A percentile compares a stretch with the other conserved stretches of the same genome.
phyloP scores from a whole-genome alignment of 2,329 filamentous ascomycete genomes.

The Tothia fuscella region DNA sequence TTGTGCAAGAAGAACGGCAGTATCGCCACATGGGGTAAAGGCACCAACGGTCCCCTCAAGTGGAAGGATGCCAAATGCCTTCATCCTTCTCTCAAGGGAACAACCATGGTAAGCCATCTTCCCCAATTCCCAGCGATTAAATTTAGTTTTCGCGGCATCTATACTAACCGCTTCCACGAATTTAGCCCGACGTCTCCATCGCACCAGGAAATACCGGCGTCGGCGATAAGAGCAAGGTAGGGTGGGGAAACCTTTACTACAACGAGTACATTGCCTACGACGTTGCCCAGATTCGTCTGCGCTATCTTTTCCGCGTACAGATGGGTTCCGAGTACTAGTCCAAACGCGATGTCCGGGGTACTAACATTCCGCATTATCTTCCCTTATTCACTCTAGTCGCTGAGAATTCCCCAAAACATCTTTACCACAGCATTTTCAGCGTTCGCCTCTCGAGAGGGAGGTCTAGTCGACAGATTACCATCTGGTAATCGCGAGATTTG shows the following conservation, averaged over 20 bases:
- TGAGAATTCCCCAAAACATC: too few relatives aligned
- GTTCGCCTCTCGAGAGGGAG: too few relatives aligned
- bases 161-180: too few relatives aligned
- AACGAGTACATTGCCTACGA: conserved; percentile 68
- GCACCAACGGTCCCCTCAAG: conserved; percentile 46
- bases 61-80: conserved; percentile 69
- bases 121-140: too few relatives aligned
- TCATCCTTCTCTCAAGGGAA: conserved; percentile 51
- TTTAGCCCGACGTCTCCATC: conserved; percentile 39
- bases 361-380: too few relatives aligned
- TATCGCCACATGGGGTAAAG: conserved; percentile 60
- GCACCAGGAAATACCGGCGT: conserved; percentile 39
- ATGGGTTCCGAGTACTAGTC: conserved; percentile 3
- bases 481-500: too few relatives aligned
- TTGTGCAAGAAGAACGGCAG: conserved; percentile 48
- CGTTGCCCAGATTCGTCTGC: conserved; percentile 54
- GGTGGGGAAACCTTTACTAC: conserved; percentile 39
- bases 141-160: too few relatives aligned
- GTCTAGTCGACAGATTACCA: too few relatives aligned
- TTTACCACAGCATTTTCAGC: too few relatives aligned
- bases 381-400: too few relatives aligned
- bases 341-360: too few relatives aligned
- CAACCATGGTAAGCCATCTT: conserved; percentile 55
- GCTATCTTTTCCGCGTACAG: conserved; percentile 56
- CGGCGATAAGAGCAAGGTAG: conserved; percentile 3